These are phyloP conservation scores for Akanthomyces dipterigenus DNA, from an alignment of 2,329 filamentous ascomycete genomes.

Conservation along the genomic window DNA sequence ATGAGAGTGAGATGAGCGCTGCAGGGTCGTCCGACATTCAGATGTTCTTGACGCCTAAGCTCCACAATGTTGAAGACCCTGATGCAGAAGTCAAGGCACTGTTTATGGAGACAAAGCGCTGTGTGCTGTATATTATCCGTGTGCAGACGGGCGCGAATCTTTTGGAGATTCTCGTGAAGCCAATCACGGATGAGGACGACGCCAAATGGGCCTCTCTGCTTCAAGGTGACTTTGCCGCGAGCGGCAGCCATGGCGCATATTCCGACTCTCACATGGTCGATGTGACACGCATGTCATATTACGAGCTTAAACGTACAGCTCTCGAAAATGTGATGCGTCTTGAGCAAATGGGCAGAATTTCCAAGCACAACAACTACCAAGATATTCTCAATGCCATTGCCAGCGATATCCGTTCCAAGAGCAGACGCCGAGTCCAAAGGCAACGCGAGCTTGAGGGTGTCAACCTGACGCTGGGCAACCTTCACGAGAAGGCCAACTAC, in stretches of 20 bases:
- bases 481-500: constrained; percentile 83
- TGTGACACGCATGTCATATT: constrained; percentile 81
- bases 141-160: constrained; percentile 87
- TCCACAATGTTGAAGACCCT: constrained; percentile 85
- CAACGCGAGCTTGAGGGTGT: constrained; percentile 86
- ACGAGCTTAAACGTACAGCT: constrained; percentile 85
- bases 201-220: constrained; percentile 78
- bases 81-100: constrained; percentile 87
- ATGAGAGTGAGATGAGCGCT: constrained; percentile 86
- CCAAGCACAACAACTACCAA: constrained; percentile 87
- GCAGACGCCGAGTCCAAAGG: constrained; percentile 82
- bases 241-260: constrained; percentile 73
- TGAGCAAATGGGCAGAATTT: constrained; percentile 81
- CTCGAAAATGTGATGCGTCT: constrained; percentile 90
- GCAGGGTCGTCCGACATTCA: constrained; percentile 85
- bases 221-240: constrained; percentile 67
- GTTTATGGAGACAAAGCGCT: constrained; percentile 97
- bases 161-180: constrained; percentile 92
- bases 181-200: constrained; percentile 80
- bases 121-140: constrained; percentile 94
- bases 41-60: constrained; percentile 81
- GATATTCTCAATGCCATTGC: constrained; percentile 97
- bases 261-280: constrained; percentile 85
- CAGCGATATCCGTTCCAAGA: constrained; percentile 94
- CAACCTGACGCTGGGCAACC: constrained; percentile 63